These are phyloP conservation scores for Penicillium flavigenum DNA, from an alignment of 495 filamentous ascomycete genomes.

Conservation along the genomic window DNA sequence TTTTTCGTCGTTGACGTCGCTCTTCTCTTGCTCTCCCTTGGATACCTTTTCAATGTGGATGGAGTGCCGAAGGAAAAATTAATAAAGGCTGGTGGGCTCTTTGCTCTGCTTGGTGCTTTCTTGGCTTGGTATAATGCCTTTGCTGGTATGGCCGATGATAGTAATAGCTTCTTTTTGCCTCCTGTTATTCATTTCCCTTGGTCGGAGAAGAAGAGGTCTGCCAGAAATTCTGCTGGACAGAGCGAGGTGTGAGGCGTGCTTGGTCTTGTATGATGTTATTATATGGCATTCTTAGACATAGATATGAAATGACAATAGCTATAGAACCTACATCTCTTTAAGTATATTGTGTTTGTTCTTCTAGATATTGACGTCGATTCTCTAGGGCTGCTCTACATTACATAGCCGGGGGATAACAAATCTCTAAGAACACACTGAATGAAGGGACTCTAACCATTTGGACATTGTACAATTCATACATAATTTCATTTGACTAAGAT, in stretches of 20 bases:
- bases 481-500: not conserved
- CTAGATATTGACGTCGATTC: not conserved
- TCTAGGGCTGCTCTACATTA: not conserved
- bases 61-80: slow-evolving; percentile 47
- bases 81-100: slow-evolving; percentile 73
- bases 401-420: not conserved
- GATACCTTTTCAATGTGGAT: slow-evolving; percentile 52
- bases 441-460: not conserved
- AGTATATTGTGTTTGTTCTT: not conserved
- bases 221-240: slow-evolving; percentile 34
- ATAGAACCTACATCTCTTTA: not conserved
- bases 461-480: not conserved
- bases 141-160: slow-evolving; percentile 78
- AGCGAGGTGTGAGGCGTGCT: slow-evolving; percentile 8
- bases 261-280: not conserved
- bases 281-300: not conserved
- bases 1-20: slow-evolving; percentile 85
- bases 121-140: slow-evolving; percentile 89
- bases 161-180: slow-evolving; percentile 83
- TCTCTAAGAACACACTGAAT: not conserved
- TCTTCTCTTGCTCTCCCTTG: slow-evolving; percentile 73
- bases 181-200: slow-evolving; percentile 92
- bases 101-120: slow-evolving; percentile 79
- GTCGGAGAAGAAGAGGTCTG: slow-evolving; percentile 67
- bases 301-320: slow-evolving; percentile 1